These are phyloP conservation scores for Poa pratensis DNA, from an alignment of 176 grass and related monocot genomes.

Conservation along the genomic window DNA sequence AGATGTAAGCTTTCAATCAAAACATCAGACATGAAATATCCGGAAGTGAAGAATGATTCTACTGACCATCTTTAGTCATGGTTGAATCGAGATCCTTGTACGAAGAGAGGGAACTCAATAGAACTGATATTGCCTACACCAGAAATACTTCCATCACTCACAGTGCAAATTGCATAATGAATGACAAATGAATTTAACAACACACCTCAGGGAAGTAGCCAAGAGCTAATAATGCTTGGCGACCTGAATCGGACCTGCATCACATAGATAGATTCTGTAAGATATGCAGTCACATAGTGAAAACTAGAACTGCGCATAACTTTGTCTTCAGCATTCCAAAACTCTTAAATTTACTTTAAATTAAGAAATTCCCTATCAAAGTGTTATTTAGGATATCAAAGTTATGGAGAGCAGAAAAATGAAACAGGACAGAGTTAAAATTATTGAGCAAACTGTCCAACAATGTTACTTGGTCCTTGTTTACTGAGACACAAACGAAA, in stretches of 20 bases:
- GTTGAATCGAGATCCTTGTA: conserved; percentile 80
- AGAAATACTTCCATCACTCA: conserved; percentile 38
- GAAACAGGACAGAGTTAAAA: conserved; percentile 10
- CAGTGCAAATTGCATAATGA: conserved; percentile 35
- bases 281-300: conserved; percentile 17
- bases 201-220: conserved; percentile 82
- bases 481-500: conserved; percentile 19
- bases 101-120: conserved; percentile 75
- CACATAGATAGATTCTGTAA: conserved; percentile 45
- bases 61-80: conserved; percentile 65
- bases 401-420: background rate
- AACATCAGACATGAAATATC: conserved; percentile 30
- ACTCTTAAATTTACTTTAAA: conserved; percentile 7
- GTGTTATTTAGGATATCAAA: conserved; percentile 30
- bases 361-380: conserved; percentile 22
- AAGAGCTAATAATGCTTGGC: conserved; percentile 85
- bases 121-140: conserved; percentile 79
- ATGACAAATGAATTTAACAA: conserved; percentile 36
- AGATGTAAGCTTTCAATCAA: conserved; percentile 32
- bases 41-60: conserved; percentile 28
- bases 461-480: background rate
- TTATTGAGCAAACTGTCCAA: conserved; percentile 26
- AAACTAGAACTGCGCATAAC: background rate
- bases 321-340: conserved; percentile 19
- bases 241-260: conserved; percentile 88